These are phyloP conservation scores for Trametes versicolor DNA, from an alignment of 1,284 basidiomycete genomes.

Conservation along the genomic window DNA sequence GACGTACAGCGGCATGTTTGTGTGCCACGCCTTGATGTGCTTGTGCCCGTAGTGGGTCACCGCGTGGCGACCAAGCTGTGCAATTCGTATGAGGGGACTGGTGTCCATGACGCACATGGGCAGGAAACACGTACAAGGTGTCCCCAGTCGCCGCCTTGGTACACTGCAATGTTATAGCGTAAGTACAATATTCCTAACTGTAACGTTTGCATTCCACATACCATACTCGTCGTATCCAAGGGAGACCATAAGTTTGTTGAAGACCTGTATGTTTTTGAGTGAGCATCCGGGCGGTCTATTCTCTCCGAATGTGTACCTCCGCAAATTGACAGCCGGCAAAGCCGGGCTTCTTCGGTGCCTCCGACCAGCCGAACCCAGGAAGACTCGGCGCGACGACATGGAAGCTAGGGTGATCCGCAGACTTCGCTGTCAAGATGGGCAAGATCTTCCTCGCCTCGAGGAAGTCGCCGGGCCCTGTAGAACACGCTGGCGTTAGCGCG, in stretches of 20 bases:
- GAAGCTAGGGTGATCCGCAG: constrained; percentile 60
- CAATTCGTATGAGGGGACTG: not conserved
- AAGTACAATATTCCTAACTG: not conserved
- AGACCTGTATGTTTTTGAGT: constrained; percentile 41
- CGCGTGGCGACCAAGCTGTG: constrained; percentile 45
- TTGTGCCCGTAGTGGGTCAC: constrained; percentile 44
- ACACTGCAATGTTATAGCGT: constrained; percentile 20
- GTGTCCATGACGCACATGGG: too few species aligned
- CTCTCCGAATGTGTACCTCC: constrained; percentile 31
- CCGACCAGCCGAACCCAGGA: constrained; percentile 67
- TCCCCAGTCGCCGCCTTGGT: constrained; percentile 59
- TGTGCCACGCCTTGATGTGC: constrained; percentile 46
- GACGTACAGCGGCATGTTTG: constrained; percentile 40
- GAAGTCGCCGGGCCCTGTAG: constrained; percentile 68
- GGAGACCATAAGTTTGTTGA: constrained; percentile 38
- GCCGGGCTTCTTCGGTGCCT: constrained; percentile 51
- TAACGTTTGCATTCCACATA: constrained; percentile 14
- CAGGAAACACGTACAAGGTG: constrained; percentile 38
- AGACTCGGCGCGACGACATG: constrained; percentile 64
- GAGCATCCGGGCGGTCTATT: not conserved
- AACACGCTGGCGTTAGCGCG: not conserved
- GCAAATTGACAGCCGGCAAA: constrained; percentile 44
- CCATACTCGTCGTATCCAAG: constrained; percentile 45
- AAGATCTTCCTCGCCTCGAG: constrained; percentile 64
- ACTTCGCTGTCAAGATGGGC: constrained; percentile 54